These are phyloP conservation scores for Vitis hybrid DNA, from an alignment of 177 flowering plant genomes.

Conservation along the genomic window DNA sequence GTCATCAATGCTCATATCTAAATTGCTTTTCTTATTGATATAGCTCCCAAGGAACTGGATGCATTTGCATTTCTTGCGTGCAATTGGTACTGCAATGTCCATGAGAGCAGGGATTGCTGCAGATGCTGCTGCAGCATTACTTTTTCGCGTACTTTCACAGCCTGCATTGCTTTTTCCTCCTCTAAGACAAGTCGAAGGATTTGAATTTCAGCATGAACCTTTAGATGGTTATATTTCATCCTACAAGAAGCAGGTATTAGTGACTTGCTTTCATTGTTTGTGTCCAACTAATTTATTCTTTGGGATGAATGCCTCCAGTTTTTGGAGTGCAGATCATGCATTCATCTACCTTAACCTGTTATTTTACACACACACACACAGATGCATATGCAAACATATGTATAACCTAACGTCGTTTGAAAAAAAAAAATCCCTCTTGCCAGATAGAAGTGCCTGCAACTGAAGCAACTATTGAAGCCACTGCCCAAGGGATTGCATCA, in stretches of 20 bases:
- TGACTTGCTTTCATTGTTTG: neutral
- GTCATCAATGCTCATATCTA: neutral
- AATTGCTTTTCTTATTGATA: constrained; percentile 16
- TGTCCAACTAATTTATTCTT: constrained; percentile 2
- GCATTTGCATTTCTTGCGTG: constrained; percentile 98
- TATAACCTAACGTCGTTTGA: constrained; percentile 10
- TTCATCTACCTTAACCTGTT: neutral
- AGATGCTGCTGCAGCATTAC: constrained; percentile 96
- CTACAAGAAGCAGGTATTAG: constrained; percentile 72
- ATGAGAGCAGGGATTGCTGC: constrained; percentile 97
- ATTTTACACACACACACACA: neutral
- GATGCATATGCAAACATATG: neutral
- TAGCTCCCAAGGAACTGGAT: constrained; percentile 97
- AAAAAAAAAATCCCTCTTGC: constrained; percentile 12
- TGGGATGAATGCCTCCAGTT: neutral
- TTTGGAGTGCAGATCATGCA: neutral
- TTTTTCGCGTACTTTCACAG: constrained; percentile 91
- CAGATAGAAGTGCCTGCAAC: constrained; percentile 81
- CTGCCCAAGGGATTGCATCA: constrained; percentile 98
- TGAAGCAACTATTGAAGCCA: constrained; percentile 95
- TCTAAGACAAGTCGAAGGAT: constrained; percentile 81
- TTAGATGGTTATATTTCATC: constrained; percentile 61
- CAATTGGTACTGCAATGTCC: constrained; percentile 96
- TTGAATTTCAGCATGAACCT: constrained; percentile 78
- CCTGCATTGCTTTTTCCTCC: constrained; percentile 97